Percentiles rank a stretch among this genome's conserved stretches.
phyloP scores from a whole-genome alignment of 1,139 yeast genomes.

The Candida freyschussii region DNA sequence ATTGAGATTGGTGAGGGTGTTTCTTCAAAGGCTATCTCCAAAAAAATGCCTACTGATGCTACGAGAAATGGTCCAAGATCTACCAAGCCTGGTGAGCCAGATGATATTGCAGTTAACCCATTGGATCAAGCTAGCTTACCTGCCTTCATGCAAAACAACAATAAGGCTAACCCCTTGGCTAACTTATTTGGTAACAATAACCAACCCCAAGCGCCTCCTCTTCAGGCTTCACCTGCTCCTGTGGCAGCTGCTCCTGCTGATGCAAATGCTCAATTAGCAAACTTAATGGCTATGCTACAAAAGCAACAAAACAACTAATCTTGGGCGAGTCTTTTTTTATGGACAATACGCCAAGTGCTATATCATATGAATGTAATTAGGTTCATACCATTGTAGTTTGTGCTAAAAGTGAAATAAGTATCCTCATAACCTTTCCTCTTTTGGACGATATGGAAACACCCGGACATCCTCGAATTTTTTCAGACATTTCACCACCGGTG shows the following conservation, averaged over 20 bases:
- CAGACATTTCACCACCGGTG: too few relatives aligned
- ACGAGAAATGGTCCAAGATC: constrained; percentile 83
- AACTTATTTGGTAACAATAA: constrained; percentile 35
- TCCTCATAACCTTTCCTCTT: too few relatives aligned
- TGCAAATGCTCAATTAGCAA: constrained; percentile 35
- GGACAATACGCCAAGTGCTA: too few relatives aligned
- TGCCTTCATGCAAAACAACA: constrained; percentile 24
- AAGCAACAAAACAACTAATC: constrained; percentile 32
- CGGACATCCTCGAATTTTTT: too few relatives aligned
- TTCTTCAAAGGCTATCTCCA: constrained; percentile 86
- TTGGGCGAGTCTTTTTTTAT: too few relatives aligned
- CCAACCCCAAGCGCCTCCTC: constrained; percentile 19
- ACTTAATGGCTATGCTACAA: constrained; percentile 36
- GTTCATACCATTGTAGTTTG: too few relatives aligned
- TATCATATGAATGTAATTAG: too few relatives aligned
- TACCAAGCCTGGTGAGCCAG: constrained; percentile 59
- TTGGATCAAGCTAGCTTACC: constrained; percentile 32
- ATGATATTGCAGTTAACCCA: constrained; percentile 32
- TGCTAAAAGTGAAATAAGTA: too few relatives aligned
- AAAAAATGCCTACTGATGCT: constrained; percentile 84
- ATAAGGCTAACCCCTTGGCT: constrained; percentile 43
- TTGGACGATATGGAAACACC: too few relatives aligned
- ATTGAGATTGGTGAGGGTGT: constrained; percentile 94
- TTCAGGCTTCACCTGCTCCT: constrained; percentile 24
- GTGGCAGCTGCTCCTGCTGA: constrained; percentile 30